phyloP scores from a whole-genome alignment of 1,139 yeast genomes.

The Diutina siamensis region DNA sequence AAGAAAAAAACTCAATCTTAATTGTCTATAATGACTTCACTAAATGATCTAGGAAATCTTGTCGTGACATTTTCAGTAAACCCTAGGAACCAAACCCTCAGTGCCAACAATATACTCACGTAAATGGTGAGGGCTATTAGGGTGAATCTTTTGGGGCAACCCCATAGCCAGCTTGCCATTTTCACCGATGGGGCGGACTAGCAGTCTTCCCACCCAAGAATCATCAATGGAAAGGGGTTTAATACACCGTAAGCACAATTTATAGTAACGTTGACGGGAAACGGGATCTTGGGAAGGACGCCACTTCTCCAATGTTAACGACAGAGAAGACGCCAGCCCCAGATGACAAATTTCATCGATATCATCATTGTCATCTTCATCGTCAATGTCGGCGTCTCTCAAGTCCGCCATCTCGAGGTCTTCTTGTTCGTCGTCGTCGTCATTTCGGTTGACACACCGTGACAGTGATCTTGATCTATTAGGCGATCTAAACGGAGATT shows the following conservation, averaged over 20 bases:
- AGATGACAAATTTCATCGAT: constrained; percentile 10
- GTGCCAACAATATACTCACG: constrained; percentile 2
- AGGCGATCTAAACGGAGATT: neutral
- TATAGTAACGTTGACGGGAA: neutral
- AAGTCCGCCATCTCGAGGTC: constrained; percentile 10
- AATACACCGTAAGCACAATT: constrained; percentile 45
- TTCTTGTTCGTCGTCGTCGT: constrained; percentile 22
- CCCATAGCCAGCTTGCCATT: neutral
- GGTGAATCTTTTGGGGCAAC: neutral
- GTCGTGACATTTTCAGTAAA: too few relatives aligned
- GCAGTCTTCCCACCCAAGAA: constrained; percentile 38
- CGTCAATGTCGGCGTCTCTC: constrained; percentile 33
- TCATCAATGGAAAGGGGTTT: constrained; percentile 43
- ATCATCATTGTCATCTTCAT: constrained; percentile 24
- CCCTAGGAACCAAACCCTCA: constrained; percentile 2
- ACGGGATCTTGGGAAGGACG: neutral
- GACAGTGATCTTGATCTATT: neutral
- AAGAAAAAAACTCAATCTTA: neutral
- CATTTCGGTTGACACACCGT: constrained; percentile 11
- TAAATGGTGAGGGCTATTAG: neutral
- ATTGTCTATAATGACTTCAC: too few relatives aligned
- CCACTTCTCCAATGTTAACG: neutral
- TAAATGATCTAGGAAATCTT: neutral
- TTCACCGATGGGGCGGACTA: constrained; percentile 19
- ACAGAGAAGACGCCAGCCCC: neutral